These are phyloP conservation scores for Vigna unguiculata DNA, from an alignment of 306 rosid species.

Conservation along the genomic window DNA sequence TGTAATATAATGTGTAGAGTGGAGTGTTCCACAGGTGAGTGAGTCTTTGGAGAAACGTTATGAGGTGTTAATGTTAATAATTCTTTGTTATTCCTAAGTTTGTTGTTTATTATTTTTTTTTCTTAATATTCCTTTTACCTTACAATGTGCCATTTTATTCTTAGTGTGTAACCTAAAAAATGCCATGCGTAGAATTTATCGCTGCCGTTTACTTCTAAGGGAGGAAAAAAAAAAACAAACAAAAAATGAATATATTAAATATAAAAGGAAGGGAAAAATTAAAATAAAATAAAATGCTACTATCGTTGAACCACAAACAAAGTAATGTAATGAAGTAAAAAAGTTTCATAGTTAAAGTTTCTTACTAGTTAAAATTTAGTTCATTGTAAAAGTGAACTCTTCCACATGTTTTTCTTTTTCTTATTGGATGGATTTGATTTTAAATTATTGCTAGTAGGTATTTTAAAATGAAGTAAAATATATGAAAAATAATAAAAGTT, in stretches of 20 bases:
- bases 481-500: too few species aligned
- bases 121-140: slow-evolving; percentile 13
- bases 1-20: background rate
- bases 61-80: slow-evolving; percentile 40
- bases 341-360: background rate
- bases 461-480: background rate
- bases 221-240: background rate
- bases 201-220: slow-evolving; percentile 21
- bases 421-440: background rate
- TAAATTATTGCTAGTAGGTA: background rate
- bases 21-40: slow-evolving; percentile 34
- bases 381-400: background rate
- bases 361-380: background rate
- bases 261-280: background rate
- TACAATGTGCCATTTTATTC: slow-evolving; percentile 12
- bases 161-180: background rate
- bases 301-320: background rate
- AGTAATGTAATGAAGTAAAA: background rate
- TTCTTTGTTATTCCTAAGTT: slow-evolving; percentile 35
- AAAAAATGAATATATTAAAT: background rate
- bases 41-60: slow-evolving; percentile 58
- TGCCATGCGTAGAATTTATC: slow-evolving; percentile 15
- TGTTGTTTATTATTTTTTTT: background rate
- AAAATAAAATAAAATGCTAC: background rate
- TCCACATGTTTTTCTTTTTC: background rate